Evolutionary conservation across 192 early-diverging fungal genomes (phyloP).

Genomic region (Backusella tarrabulga): DNA sequence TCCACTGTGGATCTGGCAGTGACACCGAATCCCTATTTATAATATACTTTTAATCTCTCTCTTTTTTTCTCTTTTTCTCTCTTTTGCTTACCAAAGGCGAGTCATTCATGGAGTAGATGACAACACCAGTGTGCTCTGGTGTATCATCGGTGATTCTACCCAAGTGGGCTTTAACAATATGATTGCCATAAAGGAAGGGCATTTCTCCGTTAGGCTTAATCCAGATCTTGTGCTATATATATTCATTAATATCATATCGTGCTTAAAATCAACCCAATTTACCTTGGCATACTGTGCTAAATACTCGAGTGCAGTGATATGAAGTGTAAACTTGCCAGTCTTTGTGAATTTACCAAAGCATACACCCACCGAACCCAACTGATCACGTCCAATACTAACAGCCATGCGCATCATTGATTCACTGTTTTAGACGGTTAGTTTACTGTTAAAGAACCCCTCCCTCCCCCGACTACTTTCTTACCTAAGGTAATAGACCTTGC

Average conservation of each 20-base stretch:
- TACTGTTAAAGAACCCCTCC: not conserved
- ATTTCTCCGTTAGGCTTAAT: constrained; percentile 99
- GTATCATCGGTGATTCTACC: constrained; percentile 98
- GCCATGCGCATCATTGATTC: constrained; percentile 92
- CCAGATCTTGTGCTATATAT: constrained; percentile 92
- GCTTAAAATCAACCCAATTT: not conserved
- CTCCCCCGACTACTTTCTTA: constrained; percentile 12
- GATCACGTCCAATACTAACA: constrained; percentile 76
- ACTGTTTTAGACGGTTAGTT: constrained; percentile 28
- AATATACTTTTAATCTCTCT: not conserved
- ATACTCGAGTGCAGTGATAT: constrained; percentile 90
- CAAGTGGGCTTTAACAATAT: constrained; percentile 95
- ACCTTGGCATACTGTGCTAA: constrained; percentile 95
- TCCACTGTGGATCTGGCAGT: constrained; percentile 93
- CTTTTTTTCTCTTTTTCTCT: not conserved
- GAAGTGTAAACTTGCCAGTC: constrained; percentile 93
- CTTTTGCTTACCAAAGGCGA: constrained; percentile 64
- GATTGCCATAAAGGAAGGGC: constrained; percentile 98
- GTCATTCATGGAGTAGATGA: constrained; percentile 93
- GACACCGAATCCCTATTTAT: constrained; percentile 85
- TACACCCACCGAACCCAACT: constrained; percentile 88
- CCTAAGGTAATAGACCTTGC: constrained; percentile 97
- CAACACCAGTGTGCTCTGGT: constrained; percentile 96
- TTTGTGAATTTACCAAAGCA: constrained; percentile 99
- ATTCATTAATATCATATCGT: not conserved